phyloP scores from a whole-genome alignment of 768 basidiomycete species.

The Myochromella boudieri region DNA sequence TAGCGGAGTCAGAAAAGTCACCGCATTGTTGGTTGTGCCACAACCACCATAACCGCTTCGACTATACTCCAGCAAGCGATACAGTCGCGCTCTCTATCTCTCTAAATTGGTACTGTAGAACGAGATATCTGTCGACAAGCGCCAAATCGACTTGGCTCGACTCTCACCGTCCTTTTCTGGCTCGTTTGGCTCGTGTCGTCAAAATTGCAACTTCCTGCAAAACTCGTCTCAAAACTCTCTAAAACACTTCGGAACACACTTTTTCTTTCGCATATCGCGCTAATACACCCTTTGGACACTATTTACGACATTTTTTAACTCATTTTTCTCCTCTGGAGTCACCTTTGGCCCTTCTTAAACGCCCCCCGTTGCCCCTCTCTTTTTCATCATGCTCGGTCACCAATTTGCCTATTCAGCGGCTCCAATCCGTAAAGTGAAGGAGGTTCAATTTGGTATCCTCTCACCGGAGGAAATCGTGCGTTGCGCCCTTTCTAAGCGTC shows the following conservation, averaged over 20 bases:
- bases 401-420: slow-evolving; percentile 92
- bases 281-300: slow-evolving; percentile 27
- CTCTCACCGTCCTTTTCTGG: slow-evolving; percentile 29
- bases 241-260: slow-evolving; percentile 25
- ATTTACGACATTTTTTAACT: slow-evolving; percentile 27
- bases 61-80: slow-evolving; percentile 26
- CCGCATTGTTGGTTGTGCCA: slow-evolving; percentile 46
- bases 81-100: slow-evolving; percentile 23
- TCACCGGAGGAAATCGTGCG: slow-evolving; percentile 98
- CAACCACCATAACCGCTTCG: slow-evolving; percentile 42
- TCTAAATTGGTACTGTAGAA: slow-evolving; percentile 22
- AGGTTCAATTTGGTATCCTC: slow-evolving; percentile 98
- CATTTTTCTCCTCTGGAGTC: slow-evolving; percentile 11
- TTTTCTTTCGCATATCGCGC: slow-evolving; percentile 19
- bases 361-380: slow-evolving; percentile 15
- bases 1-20: slow-evolving; percentile 44
- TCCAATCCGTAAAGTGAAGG: slow-evolving; percentile 92
- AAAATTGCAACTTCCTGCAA: slow-evolving; percentile 27
- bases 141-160: slow-evolving; percentile 20
- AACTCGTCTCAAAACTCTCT: slow-evolving; percentile 28
- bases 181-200: slow-evolving; percentile 24
- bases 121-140: slow-evolving; percentile 15
- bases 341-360: slow-evolving; percentile 14
- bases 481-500: slow-evolving; percentile 22
- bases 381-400: slow-evolving; percentile 73